Evolutionary conservation across 2,329 filamentous ascomycete species (phyloP), one percentile per base, ranked within the genome.

Genomic region (Scedosporium minutisporum): DNA sequence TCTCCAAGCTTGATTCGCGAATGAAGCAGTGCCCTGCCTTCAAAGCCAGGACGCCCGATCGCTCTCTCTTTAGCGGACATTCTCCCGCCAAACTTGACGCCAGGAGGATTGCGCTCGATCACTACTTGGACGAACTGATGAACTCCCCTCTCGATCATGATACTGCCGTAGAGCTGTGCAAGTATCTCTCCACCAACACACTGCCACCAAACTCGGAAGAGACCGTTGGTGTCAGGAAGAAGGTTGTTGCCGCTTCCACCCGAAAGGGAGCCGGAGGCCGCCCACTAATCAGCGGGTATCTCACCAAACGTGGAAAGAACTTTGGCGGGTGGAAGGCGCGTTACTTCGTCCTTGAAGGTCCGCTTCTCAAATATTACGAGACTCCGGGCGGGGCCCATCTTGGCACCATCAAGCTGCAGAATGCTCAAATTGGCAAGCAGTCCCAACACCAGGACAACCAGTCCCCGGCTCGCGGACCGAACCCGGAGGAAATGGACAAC

Each of bases 301-400:
- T 99, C 59, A 97, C 95, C 1, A 99, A 99, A 78, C 86, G 90
- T 68, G 95, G 95, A 58, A 99, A 99, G 80, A 97, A 97, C 70
- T 99, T 99, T 76, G 95, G 95, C 60, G 95, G 95, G 58, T 99
- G 95, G 95, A 99, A 99, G 75, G 93, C 92, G 10, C 77, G 85
- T 41, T 87, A 85, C 70, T 87, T 87, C 69, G 76, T 85, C 23
- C 77, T 86, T 12, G 82, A 85, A 61, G 82, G 83, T 0, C 82
- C 82, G n/a, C 75, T 78, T 7, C 70, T 99, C 69, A 92, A 89
- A 69, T 99, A 99, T 72, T 97, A 90, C 69, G 95, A 99, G 74
- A 86, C 89, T 1, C 92, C 91, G 3, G 93, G 93, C 58, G 95
- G 95, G 55, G 87, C 91, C 16, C 91, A 97, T 72, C 78, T 97